phyloP scores from a whole-genome alignment of 768 basidiomycete species.

The Leccinum fibrillosum region DNA sequence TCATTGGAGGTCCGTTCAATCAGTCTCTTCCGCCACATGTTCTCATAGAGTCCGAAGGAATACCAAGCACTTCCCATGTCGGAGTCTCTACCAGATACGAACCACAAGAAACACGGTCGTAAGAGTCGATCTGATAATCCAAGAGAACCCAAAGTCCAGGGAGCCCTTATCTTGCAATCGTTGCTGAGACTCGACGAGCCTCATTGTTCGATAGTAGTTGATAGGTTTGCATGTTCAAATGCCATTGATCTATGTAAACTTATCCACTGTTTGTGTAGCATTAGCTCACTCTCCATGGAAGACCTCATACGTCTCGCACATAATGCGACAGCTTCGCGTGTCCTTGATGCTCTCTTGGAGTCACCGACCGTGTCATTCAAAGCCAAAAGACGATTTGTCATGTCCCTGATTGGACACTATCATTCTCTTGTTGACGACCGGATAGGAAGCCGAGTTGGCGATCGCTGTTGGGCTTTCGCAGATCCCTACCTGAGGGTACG shows the following conservation, averaged over 20 bases:
- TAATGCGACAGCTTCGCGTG: slow-evolving; percentile 66
- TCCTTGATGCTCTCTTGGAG: slow-evolving; percentile 76
- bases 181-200: slow-evolving; percentile 67
- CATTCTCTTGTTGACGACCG: slow-evolving; percentile 82
- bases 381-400: slow-evolving; percentile 66
- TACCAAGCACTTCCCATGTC: slow-evolving; percentile 10
- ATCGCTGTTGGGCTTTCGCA: slow-evolving; percentile 87
- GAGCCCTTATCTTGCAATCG: slow-evolving; percentile 81
- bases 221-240: slow-evolving; percentile 49
- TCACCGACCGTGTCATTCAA: slow-evolving; percentile 63
- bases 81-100: slow-evolving; percentile 11
- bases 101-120: slow-evolving; percentile 11
- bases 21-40: not conserved
- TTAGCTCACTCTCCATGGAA: slow-evolving; percentile 53
- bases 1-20: slow-evolving; percentile 43
- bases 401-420: slow-evolving; percentile 75
- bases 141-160: slow-evolving; percentile 73
- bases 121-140: slow-evolving; percentile 30
- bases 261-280: slow-evolving; percentile 37
- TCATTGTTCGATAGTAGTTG: slow-evolving; percentile 62
- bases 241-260: slow-evolving; percentile 2
- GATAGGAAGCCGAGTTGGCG: slow-evolving; percentile 86
- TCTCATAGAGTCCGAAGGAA: slow-evolving; percentile 20
- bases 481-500: slow-evolving; percentile 88
- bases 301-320: slow-evolving; percentile 60